These are phyloP conservation scores for Chrysosphaeria jannelii DNA, from an alignment of 2,329 filamentous ascomycete species.

Conservation along the genomic window DNA sequence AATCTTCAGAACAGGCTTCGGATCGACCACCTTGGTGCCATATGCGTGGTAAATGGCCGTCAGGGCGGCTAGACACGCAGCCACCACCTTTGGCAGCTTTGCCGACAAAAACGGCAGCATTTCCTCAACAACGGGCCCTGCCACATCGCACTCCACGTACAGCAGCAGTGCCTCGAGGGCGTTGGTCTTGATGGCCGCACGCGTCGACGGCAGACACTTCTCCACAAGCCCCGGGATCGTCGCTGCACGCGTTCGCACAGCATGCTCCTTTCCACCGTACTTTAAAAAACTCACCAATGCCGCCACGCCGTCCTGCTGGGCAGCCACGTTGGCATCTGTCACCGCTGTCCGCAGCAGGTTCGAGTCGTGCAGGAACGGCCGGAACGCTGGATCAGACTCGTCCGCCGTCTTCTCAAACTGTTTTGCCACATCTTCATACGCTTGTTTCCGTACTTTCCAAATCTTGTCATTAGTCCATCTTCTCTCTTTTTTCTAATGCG, in stretches of 20 bases:
- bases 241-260: conserved; percentile 42
- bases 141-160: conserved; percentile 66
- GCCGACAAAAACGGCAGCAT: conserved; percentile 55
- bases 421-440: conserved; percentile 76
- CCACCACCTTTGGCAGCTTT: conserved; percentile 74
- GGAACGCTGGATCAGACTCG: conserved; percentile 61
- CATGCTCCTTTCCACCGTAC: conserved; percentile 55
- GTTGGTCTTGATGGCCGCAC: conserved; percentile 66
- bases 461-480: conserved; percentile 22
- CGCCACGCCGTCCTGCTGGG: conserved; percentile 73
- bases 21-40: conserved; percentile 80
- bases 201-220: conserved; percentile 67
- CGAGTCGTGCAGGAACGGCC: conserved; percentile 62
- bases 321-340: conserved; percentile 82
- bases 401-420: conserved; percentile 61
- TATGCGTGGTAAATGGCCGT: conserved; percentile 76
- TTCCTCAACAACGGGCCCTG: conserved; percentile 70
- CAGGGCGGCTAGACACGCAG: conserved; percentile 39
- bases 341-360: conserved; percentile 78
- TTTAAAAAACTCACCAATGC: conserved; percentile 81
- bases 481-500: background rate
- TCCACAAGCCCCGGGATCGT: conserved; percentile 61
- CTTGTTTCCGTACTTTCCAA: conserved; percentile 92
- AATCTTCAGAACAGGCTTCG: conserved; percentile 68
- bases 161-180: conserved; percentile 65